Evolutionary conservation across 306 rosid species (phyloP).

Genomic region (Chamaecrista fasciculata): DNA sequence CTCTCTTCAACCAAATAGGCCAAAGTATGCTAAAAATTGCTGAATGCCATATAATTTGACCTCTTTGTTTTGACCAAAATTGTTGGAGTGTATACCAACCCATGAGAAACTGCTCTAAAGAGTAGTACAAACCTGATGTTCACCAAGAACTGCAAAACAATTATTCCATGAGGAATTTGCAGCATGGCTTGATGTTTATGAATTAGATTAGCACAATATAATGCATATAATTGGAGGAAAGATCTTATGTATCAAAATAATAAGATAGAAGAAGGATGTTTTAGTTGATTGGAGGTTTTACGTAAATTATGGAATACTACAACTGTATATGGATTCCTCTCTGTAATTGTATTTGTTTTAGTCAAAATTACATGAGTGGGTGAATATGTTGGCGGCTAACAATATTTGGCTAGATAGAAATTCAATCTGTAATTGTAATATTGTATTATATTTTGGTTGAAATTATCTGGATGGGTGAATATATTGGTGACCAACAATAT

Average conservation of each 20-base stretch:
- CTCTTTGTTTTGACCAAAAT: neutral
- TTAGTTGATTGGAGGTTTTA: neutral
- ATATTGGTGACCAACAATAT: neutral
- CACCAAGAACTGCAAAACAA: neutral
- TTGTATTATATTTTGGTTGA: neutral
- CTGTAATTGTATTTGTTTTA: neutral
- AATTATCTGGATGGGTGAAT: neutral
- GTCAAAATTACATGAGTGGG: neutral
- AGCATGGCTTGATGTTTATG: neutral
- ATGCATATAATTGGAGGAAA: neutral
- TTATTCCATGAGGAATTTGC: neutral
- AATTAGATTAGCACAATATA: neutral
- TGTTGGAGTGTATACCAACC: neutral
- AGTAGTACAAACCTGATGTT: neutral
- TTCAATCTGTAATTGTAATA: too few relatives aligned
- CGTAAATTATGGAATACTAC: neutral
- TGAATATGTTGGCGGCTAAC: neutral
- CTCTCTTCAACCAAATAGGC: neutral
- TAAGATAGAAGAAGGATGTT: constrained; percentile 19
- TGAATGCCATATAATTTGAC: neutral
- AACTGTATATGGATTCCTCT: neutral
- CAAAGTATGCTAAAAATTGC: neutral
- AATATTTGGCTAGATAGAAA: too few relatives aligned
- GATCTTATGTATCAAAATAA: neutral
- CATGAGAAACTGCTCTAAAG: neutral